Evolutionary conservation across 306 rosid species (phyloP), one percentile per base, ranked within the genome.

Genomic region (Biancaea sappan): DNA sequence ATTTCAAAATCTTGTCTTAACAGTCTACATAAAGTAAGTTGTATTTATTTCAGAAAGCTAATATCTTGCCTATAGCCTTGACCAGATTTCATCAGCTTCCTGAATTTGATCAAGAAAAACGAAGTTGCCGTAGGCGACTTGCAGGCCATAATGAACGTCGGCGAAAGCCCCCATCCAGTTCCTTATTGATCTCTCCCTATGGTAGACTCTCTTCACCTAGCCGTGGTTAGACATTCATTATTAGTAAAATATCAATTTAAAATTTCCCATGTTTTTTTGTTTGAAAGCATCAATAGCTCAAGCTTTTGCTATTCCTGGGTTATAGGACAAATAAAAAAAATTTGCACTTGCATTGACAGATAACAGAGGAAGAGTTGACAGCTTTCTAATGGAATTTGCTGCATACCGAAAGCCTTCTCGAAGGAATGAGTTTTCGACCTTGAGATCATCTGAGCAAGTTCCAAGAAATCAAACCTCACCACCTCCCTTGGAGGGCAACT

Each of bases 111-210:
- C 90, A 85, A 85, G 97, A 92, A 43, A 94, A 91, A 75, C 87
- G 98, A 60, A 94, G 98, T 71, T 94, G 98, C 79, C 94, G 98
- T 41, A 81, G 97, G 79, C 94, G 98, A 34, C 77, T 94, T 58
- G 97, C 98, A 44, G 98, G 96, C 71, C 98, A 94, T 71, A 94
- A 91, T 4, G 97, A 94, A 69, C 97, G 98, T 34, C 81, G 98
- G 67, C 92, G 97, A 83, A 93, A 94, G 89, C 96, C 96, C 18
- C 90, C 88, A 25, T 87, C 94, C 4, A 93, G 87, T 72, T 83
- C 97, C 46, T 73, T 91, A 46, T 53, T 91, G 68, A 82, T 90
- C 82, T 31, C 90, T 1, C 92, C 86, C 40, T 88, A 79, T 74
- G 86, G 89, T 51, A 72, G 83, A 53, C 76, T 81, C 53, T 86